Base-by-base conservation (phyloP, 2,329 filamentous ascomycete species). In the Fusarium guadeloupense region DNA sequence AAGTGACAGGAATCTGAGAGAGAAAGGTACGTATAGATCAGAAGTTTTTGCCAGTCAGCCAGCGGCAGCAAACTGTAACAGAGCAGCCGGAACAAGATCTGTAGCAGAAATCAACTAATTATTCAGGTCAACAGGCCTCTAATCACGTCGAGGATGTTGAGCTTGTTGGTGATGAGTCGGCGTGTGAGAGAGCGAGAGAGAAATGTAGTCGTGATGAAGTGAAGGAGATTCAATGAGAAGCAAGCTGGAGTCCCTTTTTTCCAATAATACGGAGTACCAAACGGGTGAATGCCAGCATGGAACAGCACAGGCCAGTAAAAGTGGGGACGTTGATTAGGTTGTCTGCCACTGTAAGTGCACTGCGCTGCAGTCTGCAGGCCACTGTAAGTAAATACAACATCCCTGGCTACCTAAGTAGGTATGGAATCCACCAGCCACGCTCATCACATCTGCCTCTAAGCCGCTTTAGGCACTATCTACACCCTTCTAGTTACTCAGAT, bases 181-280 rank as follows among this genome's bases (percentile, higher is more conserved):
- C 42, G 54, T 58, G 38, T 39, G 16, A 39, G 44, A 58, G 33
- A 33, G 54, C 56, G 38, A 42, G 16, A 39, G 44, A 58, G 33
- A 33, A 53, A 56, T 58, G 42, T 46, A 31, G 62, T 44, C 38
- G 62, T 66, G 42, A 17, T 44, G 45, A 54, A 57, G 50, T 56
- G 59, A 66, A 63, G 62, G 60, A 64, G 54, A 48, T 59, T 59
- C 42, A 56, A 58, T 58, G 53, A 61, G 67, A 70, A 67, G 69
- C 59, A 65, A 54, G 54, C 65, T 62, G 60, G 64, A 66, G 59
- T 64, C 67, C 67, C 64, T 70, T 70, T 70, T 69, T 70, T 69
- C 46, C 66, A 69, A 66, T 66, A 64, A 59, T 62, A 66, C 62
- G 5, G 47, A 17, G 56, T 59, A 38, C 37, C 42, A 54, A 59